Base-by-base conservation (phyloP, 2,329 filamentous ascomycete species). In the Thelonectria olida region DNA sequence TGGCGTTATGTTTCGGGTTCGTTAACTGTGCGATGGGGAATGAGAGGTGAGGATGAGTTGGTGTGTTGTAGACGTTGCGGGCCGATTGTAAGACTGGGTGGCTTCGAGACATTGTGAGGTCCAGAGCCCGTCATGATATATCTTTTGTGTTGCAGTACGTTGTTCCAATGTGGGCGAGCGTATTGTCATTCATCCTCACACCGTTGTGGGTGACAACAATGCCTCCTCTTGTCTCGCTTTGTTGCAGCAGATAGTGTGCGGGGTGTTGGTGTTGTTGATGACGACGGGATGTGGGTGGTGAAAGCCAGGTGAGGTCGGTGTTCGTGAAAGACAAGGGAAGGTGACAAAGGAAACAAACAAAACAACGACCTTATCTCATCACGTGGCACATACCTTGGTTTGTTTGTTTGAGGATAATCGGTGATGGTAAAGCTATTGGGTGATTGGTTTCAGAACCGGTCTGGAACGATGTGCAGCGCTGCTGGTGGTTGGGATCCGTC, bases 371-470 rank as follows among this genome's bases (percentile, higher is more conserved):
- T 19, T 23, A 19, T 44, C 20, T 15, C 5, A n/a, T 8, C 41
- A 45, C 4, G 20, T 27, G 5, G 28, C 22, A 49, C 50, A 20
- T 45, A 60, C 44, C 53, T 63, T 47, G 57, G 44, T 28, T 22
- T 50, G 52, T n/a, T 59, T 55, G 47, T 45, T 22, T 50, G 52
- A 45, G 64, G 51, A 53, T 54, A 52, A 28, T 15, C 50, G 39
- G 53, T 39, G 28, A 54, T 56, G 31, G 56, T 54, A 23, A 48
- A 20, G 53, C 31, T 65, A 50, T 62, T 56, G 64, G 50, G 50
- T 45, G 57, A 65, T 67, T 60, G n/a, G n/a, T 71, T 34, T 34
- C 69, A 72, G 69, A 72, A 66, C 69, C 69, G 63, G 69, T 72
- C 70, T 71, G 68, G 54, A 55, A 56, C 27, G 51, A 54, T 61